Percentiles rank a stretch among this genome's conserved stretches.
Conservation (phyloP, 768 basidiomycete genomes). For the Lentinula guzmanii region DNA sequence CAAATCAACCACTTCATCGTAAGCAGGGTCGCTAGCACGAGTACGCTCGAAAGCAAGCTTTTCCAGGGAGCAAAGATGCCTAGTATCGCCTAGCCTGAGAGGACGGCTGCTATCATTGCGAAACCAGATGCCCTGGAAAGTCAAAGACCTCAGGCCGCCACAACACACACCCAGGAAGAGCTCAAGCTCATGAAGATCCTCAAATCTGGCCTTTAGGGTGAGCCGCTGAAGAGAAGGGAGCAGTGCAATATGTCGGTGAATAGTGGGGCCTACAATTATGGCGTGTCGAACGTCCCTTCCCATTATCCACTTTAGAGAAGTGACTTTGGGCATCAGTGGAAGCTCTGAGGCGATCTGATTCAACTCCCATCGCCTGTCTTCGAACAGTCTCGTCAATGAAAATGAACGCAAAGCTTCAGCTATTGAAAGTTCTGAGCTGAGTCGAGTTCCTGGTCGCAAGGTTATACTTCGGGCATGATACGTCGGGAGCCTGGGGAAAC, state of each 20-base stretch:
- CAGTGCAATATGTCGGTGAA: slow-evolving; percentile 1
- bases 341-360: neutral
- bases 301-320: slow-evolving; percentile 1
- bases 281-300: neutral
- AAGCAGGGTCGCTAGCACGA: neutral
- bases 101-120: neutral
- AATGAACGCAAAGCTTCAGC: neutral
- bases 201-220: slow-evolving; percentile 1
- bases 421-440: neutral
- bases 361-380: slow-evolving; percentile 4
- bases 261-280: slow-evolving; percentile 1
- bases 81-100: neutral
- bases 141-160: neutral
- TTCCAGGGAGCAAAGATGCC: neutral
- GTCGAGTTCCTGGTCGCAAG: neutral
- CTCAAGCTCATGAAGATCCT: slow-evolving; percentile 2
- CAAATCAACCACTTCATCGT: slow-evolving; percentile 1
- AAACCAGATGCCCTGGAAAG: slow-evolving; percentile 4
- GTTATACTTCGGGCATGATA: neutral
- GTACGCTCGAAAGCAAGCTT: neutral
- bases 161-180: slow-evolving; percentile 2
- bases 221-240: slow-evolving; percentile 4
- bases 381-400: neutral
- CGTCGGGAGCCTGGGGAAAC: slow-evolving; percentile 4
- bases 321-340: slow-evolving; percentile 3